Percentiles rank a stretch among this genome's conserved stretches.
Evolutionary conservation across 495 filamentous ascomycete species (phyloP).

Genomic region (Tuber brumale): DNA sequence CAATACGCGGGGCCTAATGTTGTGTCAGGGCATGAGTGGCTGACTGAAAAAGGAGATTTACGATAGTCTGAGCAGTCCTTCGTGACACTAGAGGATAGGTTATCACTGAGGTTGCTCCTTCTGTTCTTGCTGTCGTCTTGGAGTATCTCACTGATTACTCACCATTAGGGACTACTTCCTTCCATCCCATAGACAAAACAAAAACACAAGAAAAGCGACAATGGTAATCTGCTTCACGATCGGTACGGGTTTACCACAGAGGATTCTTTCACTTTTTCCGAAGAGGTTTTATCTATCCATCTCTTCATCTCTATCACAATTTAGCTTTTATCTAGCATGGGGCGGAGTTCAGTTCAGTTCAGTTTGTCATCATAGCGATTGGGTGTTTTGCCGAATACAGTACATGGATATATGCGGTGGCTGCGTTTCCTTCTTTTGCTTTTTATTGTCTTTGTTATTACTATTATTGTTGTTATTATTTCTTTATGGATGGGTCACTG

Average conservation of each 20-base stretch:
- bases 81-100: background rate
- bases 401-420: background rate
- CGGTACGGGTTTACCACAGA: background rate
- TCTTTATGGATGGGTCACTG: background rate
- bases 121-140: background rate
- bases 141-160: background rate
- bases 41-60: constrained; percentile 5
- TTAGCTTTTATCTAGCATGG: constrained; percentile 3
- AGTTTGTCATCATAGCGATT: constrained; percentile 1
- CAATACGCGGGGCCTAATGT: background rate
- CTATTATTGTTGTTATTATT: background rate
- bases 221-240: background rate
- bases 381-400: background rate
- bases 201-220: background rate
- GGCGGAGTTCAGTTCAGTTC: constrained; percentile 3
- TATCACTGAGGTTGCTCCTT: background rate
- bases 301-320: background rate
- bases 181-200: background rate
- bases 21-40: background rate
- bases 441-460: background rate
- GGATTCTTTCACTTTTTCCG: background rate
- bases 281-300: background rate
- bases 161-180: background rate
- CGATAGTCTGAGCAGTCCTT: background rate
- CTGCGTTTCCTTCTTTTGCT: background rate